Percentiles rank a stretch among this genome's conserved stretches.
These are phyloP conservation scores for Fraxinus dipetala DNA, from an alignment of 305 asterid genomes.

Conservation along the genomic window DNA sequence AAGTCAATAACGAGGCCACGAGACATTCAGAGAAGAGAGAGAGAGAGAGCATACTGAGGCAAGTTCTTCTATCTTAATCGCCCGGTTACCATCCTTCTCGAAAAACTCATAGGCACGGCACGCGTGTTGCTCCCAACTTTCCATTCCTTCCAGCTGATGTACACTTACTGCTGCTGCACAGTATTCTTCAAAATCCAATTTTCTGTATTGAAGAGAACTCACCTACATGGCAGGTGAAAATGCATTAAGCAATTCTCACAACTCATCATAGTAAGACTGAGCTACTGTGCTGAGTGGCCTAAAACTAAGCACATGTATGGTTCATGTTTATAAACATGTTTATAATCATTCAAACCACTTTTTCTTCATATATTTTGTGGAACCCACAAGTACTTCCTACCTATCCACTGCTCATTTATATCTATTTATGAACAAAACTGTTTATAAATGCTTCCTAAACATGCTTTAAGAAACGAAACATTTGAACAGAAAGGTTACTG, in stretches of 20 bases:
- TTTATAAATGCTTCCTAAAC: background rate
- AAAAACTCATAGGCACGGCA: constrained; percentile 83
- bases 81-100: constrained; percentile 87
- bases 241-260: background rate
- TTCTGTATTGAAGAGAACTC: constrained; percentile 74
- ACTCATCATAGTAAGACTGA: background rate
- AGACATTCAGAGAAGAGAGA: constrained; percentile 5
- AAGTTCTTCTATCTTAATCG: constrained; percentile 99
- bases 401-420: background rate
- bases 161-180: constrained; percentile 85
- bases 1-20: background rate
- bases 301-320: background rate
- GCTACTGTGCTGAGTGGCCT: background rate
- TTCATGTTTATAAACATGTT: background rate
- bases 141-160: constrained; percentile 88
- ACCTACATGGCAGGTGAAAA: constrained; percentile 38
- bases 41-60: constrained; percentile 62
- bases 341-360: background rate
- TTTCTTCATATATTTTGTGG: background rate
- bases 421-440: background rate
- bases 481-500: background rate
- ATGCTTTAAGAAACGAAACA: background rate
- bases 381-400: background rate
- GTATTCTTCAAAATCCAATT: constrained; percentile 87
- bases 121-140: constrained; percentile 94